Base-by-base conservation (phyloP, 2,329 filamentous ascomycete genomes). In the Scedosporium aurantiacum region DNA sequence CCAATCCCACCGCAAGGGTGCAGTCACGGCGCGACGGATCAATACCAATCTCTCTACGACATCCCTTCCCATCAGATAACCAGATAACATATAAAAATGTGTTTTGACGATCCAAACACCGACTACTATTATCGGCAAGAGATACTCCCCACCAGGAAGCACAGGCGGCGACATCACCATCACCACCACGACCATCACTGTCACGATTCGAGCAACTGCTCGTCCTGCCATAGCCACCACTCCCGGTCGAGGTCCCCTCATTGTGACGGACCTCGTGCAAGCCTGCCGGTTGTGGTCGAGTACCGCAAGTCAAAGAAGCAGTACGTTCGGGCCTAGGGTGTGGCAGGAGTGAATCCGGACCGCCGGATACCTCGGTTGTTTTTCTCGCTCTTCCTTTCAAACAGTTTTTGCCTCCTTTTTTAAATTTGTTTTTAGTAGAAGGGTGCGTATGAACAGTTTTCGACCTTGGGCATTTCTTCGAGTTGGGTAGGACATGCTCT, bases 61-160 rank as follows among this genome's bases (percentile, higher is more conserved):
- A 37, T 37, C 2, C 23, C 1, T 37, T 5, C 23, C 1, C 18
- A 25, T 7, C 6, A 54, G 50, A 5, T 12, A 23, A 28, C 43
- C 7, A 5, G 3, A 28, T 28, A 4, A 4, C 23, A 23, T 27
- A 27, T 25, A 5, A 54, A 23, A 10, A 54, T 54, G 50, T 54
- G 50, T 12, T 54, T 54, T 18, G 45, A 41, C 8, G 45, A 56
- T 25, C 25, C 28, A 28, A 58, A 58, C 18, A 43, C 32, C 18
- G 27, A 43, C 18, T 23, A 27, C 52, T 21, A 40, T 25, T 61
- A 43, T 8, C 6, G 64, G 58, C 69, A 76, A 68, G 25, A 82
- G 83, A 80, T 83, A 80, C 68, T 81, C 82, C 73, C 68, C 72
- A 64, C 71, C 61, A 52, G 57, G 50, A 72, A 75, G 63, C 75